These are phyloP conservation scores for Debaryomyces castellii DNA, from an alignment of 805 yeast genomes.

Conservation along the genomic window DNA sequence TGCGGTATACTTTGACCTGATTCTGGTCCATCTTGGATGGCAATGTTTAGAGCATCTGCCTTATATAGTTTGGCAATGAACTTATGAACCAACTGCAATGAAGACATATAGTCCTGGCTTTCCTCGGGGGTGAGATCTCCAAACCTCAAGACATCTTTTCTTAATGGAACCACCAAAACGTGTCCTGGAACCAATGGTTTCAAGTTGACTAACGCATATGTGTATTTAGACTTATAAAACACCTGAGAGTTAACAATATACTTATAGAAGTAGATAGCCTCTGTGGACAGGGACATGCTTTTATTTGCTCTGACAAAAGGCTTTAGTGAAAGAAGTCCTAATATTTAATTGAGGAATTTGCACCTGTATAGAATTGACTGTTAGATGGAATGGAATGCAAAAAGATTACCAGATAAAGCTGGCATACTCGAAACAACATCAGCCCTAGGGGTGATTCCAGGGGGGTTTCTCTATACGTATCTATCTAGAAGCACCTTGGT, in stretches of 20 bases:
- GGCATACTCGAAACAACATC: not conserved
- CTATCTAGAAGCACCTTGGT: not conserved
- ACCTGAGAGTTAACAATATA: conserved; percentile 60
- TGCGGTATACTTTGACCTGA: conserved; percentile 98
- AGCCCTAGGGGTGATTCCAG: not conserved
- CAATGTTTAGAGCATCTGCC: conserved; percentile 83
- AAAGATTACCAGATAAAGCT: not conserved
- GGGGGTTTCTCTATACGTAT: not conserved
- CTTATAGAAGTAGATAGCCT: conserved; percentile 47
- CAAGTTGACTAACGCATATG: conserved; percentile 86
- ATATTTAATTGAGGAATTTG: not conserved
- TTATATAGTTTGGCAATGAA: conserved; percentile 66
- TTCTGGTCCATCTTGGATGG: conserved; percentile 94
- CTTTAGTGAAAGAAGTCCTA: no score
- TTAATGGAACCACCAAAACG: conserved; percentile 80
- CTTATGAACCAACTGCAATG: conserved; percentile 68
- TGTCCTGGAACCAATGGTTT: conserved; percentile 96
- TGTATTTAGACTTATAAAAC: conserved; percentile 55
- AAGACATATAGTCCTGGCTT: conserved; percentile 69
- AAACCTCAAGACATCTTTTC: conserved; percentile 59
- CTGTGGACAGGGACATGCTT: not conserved
- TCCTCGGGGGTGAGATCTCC: conserved; percentile 74
- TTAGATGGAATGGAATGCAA: not conserved
- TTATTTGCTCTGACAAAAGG: no score
- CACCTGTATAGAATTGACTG: not conserved